Evolutionary conservation across 129 eudicot species (phyloP).

Genomic region (Kitagawia praeruptora): DNA sequence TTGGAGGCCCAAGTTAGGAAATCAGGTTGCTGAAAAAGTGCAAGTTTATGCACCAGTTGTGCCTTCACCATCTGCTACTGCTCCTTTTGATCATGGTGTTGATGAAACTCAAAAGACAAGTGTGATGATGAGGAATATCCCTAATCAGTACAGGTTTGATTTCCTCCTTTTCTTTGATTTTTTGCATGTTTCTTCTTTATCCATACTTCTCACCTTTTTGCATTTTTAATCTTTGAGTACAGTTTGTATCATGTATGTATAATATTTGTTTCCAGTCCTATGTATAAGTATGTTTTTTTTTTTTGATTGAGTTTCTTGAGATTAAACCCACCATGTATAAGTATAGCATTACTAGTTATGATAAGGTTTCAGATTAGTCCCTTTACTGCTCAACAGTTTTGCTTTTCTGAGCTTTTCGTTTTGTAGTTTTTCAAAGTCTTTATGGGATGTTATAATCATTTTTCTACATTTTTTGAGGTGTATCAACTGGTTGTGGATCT

Average conservation of each 20-base stretch:
- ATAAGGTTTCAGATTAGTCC: neutral
- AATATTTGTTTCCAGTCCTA: neutral
- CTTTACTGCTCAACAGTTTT: neutral
- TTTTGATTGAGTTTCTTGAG: neutral
- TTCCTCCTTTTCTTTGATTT: neutral
- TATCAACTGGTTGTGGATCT: neutral
- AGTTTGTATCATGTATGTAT: neutral
- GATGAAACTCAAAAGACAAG: constrained; percentile 13
- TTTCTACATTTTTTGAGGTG: neutral
- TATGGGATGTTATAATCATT: neutral
- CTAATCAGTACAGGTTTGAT: constrained; percentile 21
- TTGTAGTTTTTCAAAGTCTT: neutral
- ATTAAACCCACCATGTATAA: neutral
- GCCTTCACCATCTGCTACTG: neutral
- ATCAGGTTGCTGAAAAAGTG: neutral
- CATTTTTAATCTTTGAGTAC: neutral
- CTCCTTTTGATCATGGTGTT: neutral
- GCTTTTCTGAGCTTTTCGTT: neutral
- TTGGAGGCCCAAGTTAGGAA: neutral
- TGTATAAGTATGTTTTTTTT: neutral
- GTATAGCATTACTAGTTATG: neutral
- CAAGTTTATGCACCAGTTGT: neutral
- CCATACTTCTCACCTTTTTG: too few species aligned
- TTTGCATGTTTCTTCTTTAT: neutral
- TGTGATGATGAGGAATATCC: constrained; percentile 33